phyloP scores from a whole-genome alignment of 208 protist species.

The Leishmania gerbilli region DNA sequence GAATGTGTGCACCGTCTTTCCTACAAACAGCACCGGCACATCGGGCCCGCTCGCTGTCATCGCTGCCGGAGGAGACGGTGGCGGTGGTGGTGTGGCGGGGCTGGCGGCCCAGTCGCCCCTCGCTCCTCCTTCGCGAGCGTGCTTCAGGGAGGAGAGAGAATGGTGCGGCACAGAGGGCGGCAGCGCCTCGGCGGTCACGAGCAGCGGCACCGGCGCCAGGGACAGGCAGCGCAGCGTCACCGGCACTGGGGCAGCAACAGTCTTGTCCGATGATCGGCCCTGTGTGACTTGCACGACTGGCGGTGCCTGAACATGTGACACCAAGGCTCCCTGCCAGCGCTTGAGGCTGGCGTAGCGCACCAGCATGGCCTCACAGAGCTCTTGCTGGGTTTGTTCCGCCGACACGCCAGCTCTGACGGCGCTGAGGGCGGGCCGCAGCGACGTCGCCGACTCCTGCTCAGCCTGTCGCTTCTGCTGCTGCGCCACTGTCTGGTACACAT shows the following conservation, averaged over 20 bases:
- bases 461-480: conserved; percentile 31
- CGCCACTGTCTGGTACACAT: conserved; percentile 35
- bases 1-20: conserved; percentile 63
- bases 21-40: conserved; percentile 60
- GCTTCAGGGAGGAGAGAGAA: neutral
- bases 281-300: conserved; percentile 30
- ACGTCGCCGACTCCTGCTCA: conserved; percentile 19
- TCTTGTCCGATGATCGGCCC: neutral
- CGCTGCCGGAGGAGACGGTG: neutral
- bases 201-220: conserved; percentile 58
- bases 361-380: conserved; percentile 56
- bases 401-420: conserved; percentile 8
- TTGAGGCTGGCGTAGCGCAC: conserved; percentile 39
- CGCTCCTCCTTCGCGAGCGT: neutral
- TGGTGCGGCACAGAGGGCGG: conserved; percentile 4
- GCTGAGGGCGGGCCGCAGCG: neutral
- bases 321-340: conserved; percentile 51
- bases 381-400: conserved; percentile 43
- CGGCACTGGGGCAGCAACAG: conserved; percentile 11
- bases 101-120: neutral
- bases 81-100: no score
- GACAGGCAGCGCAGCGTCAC: conserved; percentile 69
- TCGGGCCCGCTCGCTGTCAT: conserved; percentile 2
- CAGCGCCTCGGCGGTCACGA: conserved; percentile 54
- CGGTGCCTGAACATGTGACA: conserved; percentile 30